phyloP scores from a whole-genome alignment of 768 basidiomycete species.

The Cystofilobasidium ferigula region DNA sequence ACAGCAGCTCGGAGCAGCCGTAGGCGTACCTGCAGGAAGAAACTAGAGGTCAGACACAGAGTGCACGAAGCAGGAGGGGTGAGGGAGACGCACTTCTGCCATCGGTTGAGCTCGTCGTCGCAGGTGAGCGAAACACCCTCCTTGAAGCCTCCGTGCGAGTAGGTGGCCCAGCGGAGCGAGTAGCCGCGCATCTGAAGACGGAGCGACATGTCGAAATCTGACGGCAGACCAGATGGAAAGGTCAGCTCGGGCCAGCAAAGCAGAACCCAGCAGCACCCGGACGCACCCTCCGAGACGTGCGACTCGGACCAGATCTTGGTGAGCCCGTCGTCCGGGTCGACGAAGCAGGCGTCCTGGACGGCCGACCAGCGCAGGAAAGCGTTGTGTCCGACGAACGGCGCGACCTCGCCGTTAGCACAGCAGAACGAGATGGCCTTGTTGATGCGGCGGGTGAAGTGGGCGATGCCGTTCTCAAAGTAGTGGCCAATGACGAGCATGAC shows the following conservation, averaged over 20 bases:
- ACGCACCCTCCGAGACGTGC: constrained; percentile 20
- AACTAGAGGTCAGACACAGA: constrained; percentile 31
- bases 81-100: constrained; percentile 56
- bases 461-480: constrained; percentile 72
- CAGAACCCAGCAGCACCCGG: not conserved
- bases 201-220: constrained; percentile 33
- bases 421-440: constrained; percentile 44
- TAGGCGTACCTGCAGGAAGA: constrained; percentile 20
- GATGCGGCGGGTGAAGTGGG: constrained; percentile 77
- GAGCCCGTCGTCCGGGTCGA: constrained; percentile 20
- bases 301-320: constrained; percentile 27
- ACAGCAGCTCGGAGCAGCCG: constrained; percentile 48
- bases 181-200: constrained; percentile 50
- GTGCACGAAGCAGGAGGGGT: constrained; percentile 31
- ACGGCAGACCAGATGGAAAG: not conserved
- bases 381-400: constrained; percentile 42
- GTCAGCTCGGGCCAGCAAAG: not conserved
- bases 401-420: constrained; percentile 36
- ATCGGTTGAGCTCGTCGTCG: constrained; percentile 81
- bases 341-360: constrained; percentile 54
- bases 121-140: constrained; percentile 82
- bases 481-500: constrained; percentile 84
- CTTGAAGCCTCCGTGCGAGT: constrained; percentile 73
- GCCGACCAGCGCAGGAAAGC: constrained; percentile 84
- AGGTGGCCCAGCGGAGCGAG: constrained; percentile 52